Conservation (phyloP, 164 flowering plant species). For the Kalanchoe fedtschenkoi region DNA sequence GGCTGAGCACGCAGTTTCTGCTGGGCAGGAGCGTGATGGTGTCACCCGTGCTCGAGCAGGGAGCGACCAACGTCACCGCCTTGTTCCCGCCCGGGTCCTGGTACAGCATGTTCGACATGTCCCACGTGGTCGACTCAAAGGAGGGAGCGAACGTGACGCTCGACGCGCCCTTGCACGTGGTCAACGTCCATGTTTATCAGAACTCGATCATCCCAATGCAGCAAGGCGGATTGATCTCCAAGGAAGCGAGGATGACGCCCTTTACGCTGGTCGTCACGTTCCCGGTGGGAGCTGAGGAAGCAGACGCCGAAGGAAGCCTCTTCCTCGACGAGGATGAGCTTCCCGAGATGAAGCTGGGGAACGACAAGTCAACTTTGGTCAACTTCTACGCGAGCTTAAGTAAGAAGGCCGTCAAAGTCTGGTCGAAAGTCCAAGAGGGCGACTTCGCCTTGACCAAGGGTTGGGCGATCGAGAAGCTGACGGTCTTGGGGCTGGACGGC, state of each 20-base stretch:
- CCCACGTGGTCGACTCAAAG: not conserved
- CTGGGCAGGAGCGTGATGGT: conserved; percentile 5
- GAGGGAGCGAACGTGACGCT: not conserved
- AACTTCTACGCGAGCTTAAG: conserved; percentile 36
- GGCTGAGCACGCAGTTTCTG: conserved; percentile 58
- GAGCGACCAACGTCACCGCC: conserved; percentile 32
- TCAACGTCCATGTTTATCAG: too few relatives aligned
- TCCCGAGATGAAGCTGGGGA: conserved; percentile 51
- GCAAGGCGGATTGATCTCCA: conserved; percentile 24
- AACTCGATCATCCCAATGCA: too few relatives aligned
- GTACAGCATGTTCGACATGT: conserved; percentile 47
- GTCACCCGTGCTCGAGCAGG: conserved; percentile 14
- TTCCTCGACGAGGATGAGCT: conserved; percentile 63
- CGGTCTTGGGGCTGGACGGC: conserved; percentile 44
- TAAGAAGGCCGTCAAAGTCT: conserved; percentile 33
- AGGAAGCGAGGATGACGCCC: conserved; percentile 61
- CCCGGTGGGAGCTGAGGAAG: conserved; percentile 15
- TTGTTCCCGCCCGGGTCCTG: conserved; percentile 73
- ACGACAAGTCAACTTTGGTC: conserved; percentile 38
- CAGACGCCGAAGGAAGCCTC: conserved; percentile 40
- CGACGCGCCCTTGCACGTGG: not conserved
- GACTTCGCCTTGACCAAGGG: conserved; percentile 42
- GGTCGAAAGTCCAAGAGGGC: conserved; percentile 55
- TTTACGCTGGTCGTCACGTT: too few relatives aligned
- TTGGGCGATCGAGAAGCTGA: conserved; percentile 38